A percentile compares a stretch with the other conserved stretches of the same genome.
Evolutionary conservation across 305 asterid species (phyloP).

Genomic region (Coffea humblotiana): DNA sequence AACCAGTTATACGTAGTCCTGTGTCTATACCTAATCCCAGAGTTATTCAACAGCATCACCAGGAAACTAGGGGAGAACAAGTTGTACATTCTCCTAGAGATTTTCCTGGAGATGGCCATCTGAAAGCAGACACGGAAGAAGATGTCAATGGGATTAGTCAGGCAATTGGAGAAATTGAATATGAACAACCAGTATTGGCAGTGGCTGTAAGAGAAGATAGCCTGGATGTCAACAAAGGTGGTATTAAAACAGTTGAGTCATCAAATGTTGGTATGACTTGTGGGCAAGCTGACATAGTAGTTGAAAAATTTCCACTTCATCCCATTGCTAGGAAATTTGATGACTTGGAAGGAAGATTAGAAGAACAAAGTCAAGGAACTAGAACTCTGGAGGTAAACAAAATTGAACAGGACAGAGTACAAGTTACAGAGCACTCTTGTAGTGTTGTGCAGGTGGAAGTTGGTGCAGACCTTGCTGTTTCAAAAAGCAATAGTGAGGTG

Average conservation of each 20-base stretch:
- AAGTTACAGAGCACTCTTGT: conserved; percentile 23
- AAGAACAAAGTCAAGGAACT: conserved; percentile 26
- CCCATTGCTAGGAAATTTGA: conserved; percentile 43
- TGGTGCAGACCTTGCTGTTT: conserved; percentile 27
- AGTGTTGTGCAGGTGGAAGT: conserved; percentile 18
- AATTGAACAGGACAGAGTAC: conserved; percentile 25
- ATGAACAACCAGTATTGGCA: conserved; percentile 21
- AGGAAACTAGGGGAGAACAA: conserved; percentile 19
- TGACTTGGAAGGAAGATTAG: conserved; percentile 38
- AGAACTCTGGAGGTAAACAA: conserved; percentile 28
- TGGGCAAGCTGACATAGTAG: conserved; percentile 41
- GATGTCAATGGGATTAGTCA: conserved; percentile 19
- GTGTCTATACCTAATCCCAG: conserved; percentile 26
- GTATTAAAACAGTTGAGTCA: conserved; percentile 31
- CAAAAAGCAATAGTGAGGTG: conserved; percentile 21
- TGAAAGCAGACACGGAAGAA: conserved; percentile 15
- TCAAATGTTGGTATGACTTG: conserved; percentile 28
- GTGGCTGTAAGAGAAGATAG: conserved; percentile 30
- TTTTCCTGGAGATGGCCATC: conserved; percentile 17
- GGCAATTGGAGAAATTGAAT: conserved; percentile 27
- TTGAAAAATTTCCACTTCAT: conserved; percentile 74
- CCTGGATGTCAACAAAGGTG: conserved; percentile 30
- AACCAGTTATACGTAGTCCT: conserved; percentile 17
- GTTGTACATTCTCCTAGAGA: conserved; percentile 18
- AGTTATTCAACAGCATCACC: conserved; percentile 28